phyloP scores from a whole-genome alignment of 495 filamentous ascomycete genomes.

The Podospora appendiculata region DNA sequence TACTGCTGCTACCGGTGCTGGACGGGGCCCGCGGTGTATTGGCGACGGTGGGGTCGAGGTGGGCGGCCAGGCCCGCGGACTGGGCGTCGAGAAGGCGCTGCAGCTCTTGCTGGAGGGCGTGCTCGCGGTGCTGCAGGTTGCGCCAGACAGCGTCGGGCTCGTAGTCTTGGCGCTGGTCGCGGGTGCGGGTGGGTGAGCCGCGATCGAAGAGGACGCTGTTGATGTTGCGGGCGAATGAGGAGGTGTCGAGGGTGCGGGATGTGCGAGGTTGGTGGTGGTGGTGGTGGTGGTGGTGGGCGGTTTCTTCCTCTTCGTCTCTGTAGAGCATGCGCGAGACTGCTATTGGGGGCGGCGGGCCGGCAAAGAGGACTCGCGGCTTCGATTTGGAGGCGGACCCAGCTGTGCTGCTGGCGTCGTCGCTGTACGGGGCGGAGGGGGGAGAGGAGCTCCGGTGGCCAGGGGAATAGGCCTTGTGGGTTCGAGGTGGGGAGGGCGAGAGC shows the following conservation, averaged over 20 bases:
- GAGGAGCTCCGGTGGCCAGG: slow-evolving; percentile 5
- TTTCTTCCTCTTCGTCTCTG: slow-evolving; percentile 21
- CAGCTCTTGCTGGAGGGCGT: slow-evolving; percentile 63
- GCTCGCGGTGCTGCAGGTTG: slow-evolving; percentile 39
- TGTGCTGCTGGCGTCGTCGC: slow-evolving; percentile 15
- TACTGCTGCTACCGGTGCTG: too few species aligned
- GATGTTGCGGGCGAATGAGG: slow-evolving; percentile 17
- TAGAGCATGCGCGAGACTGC: slow-evolving; percentile 19
- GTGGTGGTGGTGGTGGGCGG: background rate
- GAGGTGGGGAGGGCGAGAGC: slow-evolving; percentile 8
- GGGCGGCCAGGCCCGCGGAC: slow-evolving; percentile 55
- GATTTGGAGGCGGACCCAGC: slow-evolving; percentile 14
- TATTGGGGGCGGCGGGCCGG: slow-evolving; percentile 28
- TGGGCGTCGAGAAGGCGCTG: slow-evolving; percentile 82
- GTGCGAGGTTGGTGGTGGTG: background rate
- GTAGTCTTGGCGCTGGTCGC: slow-evolving; percentile 9
- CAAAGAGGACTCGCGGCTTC: slow-evolving; percentile 17
- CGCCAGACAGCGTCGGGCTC: slow-evolving; percentile 28
- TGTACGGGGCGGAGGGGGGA: slow-evolving; percentile 6
- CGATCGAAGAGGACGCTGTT: slow-evolving; percentile 27
- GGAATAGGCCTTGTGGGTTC: background rate
- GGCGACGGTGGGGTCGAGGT: slow-evolving; percentile 10
- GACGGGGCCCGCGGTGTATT: too few species aligned
- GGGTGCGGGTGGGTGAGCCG: background rate
- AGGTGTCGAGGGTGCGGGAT: slow-evolving; percentile 1